Evolutionary conservation across 495 filamentous ascomycete genomes (phyloP).

Genomic region (Amniculicola lignicola): DNA sequence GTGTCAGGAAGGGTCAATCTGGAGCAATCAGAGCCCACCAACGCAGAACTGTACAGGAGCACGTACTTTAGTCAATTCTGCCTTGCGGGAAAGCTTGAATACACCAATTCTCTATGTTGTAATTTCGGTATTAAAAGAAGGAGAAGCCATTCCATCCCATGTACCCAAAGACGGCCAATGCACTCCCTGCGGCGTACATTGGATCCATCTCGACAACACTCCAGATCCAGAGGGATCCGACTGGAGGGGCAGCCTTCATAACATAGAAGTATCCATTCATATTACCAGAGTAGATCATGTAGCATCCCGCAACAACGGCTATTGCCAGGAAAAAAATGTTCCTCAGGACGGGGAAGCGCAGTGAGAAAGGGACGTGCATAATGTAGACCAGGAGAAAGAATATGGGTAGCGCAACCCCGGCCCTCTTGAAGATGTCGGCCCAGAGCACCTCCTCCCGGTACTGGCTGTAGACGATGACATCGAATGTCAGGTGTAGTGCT

Average conservation of each 20-base stretch:
- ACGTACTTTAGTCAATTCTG: too few relatives aligned
- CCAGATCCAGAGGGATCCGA: conserved; percentile 96
- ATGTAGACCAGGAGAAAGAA: conserved; percentile 60
- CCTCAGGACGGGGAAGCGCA: conserved; percentile 41
- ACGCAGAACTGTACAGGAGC: too few relatives aligned
- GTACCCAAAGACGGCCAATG: conserved; percentile 60
- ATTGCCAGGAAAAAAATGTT: conserved; percentile 61
- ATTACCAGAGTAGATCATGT: conserved; percentile 79
- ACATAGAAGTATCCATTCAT: conserved; percentile 74
- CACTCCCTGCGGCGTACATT: conserved; percentile 58
- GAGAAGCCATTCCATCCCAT: conserved; percentile 71
- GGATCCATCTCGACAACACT: conserved; percentile 83
- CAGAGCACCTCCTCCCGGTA: conserved; percentile 70
- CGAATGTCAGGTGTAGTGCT: conserved; percentile 82
- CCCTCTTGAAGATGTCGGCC: conserved; percentile 52
- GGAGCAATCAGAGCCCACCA: too few relatives aligned
- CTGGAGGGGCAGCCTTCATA: conserved; percentile 84
- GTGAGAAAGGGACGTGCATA: conserved; percentile 48
- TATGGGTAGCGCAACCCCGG: conserved; percentile 52
- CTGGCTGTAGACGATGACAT: conserved; percentile 88
- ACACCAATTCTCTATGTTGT: not conserved
- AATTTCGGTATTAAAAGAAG: conserved; percentile 14
- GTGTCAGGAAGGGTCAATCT: too few relatives aligned
- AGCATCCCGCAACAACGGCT: conserved; percentile 61
- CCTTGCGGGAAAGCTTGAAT: too few relatives aligned